Base-by-base conservation (phyloP, 352 stramenopile genomes). In the Pythium monospermum region DNA sequence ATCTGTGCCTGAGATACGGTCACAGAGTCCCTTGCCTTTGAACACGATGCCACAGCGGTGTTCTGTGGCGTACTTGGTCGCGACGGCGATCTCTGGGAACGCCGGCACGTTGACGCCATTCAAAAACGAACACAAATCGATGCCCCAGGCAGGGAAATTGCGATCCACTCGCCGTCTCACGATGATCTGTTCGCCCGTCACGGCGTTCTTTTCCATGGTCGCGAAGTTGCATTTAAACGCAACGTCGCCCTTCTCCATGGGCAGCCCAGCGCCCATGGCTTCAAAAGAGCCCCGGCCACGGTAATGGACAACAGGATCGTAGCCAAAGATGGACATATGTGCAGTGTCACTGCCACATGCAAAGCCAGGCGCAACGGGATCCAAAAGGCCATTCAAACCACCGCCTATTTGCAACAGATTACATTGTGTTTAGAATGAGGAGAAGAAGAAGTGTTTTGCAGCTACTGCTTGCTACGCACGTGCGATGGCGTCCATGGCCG, bases 201-300 rank as follows among this genome's bases (percentile, higher is more conserved):
- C n/a, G 13, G 89, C 80, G 22, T 91, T 73, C 56, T 80, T 64
- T 35, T 76, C 45, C 27, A 90, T 66, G 10, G 83, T 91, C 5
- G 82, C 84, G 61, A 95, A 95, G 63, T 95, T 95, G 68, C 84
- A 93, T 50, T 95, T 95, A 59, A 93, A 95, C 15, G 84, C 84
- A 13, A 95, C 81, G 47, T 95, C 80, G 19, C 84, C 84, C 59
- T 87, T 87, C 41, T 71, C 71, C 84, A 95, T 95, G 3, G 64
- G 63, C 16, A 95, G 61, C 7, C 84, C 84, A 26, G 84, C 80
- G 16, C 84, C 84, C 84, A 95, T 95, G 18, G 83, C 84, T 58
- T 95, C 84, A 53, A 95, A 95, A 22, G 84, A 91, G 7, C 84
- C 84, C 22, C 84, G 78, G 21, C 84, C 84, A 33, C 84, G 80